A percentile compares a stretch with the other conserved stretches of the same genome.
Evolutionary conservation across 1,139 yeast genomes (phyloP).

Genomic region (Candida tetrigidarum): DNA sequence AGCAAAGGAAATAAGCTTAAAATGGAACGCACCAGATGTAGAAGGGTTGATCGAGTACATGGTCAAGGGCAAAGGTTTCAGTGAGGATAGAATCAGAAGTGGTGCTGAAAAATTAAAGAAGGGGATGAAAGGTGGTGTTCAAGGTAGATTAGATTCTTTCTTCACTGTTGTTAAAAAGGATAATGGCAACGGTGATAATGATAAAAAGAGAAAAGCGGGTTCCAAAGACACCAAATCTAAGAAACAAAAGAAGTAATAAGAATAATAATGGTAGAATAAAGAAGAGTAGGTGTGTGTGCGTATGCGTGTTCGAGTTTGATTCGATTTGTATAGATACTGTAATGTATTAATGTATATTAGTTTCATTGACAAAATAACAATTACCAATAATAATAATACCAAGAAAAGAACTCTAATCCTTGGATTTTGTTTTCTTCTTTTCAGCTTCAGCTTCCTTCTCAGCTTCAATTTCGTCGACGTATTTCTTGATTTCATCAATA

Average conservation of each 20-base stretch:
- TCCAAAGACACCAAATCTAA: conserved; percentile 22
- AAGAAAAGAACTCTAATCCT: conserved; percentile 19
- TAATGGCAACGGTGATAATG: conserved; percentile 29
- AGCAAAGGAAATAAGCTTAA: conserved; percentile 63
- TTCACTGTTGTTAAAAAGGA: conserved; percentile 72
- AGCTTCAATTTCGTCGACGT: conserved; percentile 84
- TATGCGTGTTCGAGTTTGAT: no score
- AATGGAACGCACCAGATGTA: conserved; percentile 81
- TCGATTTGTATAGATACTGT: neutral
- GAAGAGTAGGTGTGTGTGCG: no score
- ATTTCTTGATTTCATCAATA: conserved; percentile 73
- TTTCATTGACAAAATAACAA: no score
- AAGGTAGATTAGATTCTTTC: conserved; percentile 91
- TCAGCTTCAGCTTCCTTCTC: conserved; percentile 93
- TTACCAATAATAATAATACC: no score
- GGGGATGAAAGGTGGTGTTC: conserved; percentile 83
- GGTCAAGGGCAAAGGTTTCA: conserved; percentile 82
- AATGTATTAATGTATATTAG: neutral
- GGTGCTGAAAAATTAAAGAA: conserved; percentile 88
- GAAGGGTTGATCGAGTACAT: conserved; percentile 73
- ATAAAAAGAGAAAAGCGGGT: conserved; percentile 30
- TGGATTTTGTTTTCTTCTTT: conserved; percentile 66
- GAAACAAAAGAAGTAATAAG: conserved; percentile 18
- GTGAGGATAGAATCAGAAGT: conserved; percentile 85
- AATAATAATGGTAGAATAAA: no score